Evolutionary conservation across 1,284 basidiomycete species (phyloP), one percentile per base, ranked within the genome.

Genomic region (Cryptococcus deneoformans): DNA sequence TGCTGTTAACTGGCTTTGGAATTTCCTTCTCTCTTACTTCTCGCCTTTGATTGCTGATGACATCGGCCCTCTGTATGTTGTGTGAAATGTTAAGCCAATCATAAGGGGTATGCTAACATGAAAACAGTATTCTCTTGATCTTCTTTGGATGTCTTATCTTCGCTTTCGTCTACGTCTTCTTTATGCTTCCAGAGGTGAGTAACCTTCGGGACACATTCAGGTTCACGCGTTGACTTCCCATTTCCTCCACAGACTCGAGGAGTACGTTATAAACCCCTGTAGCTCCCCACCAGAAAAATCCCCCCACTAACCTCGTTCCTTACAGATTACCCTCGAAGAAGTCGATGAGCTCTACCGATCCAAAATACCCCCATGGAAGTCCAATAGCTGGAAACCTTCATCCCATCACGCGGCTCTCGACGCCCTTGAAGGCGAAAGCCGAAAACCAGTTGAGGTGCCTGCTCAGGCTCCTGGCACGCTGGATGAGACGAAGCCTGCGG

Each of bases 281-380:
- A 2, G 29, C 29, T 29, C 29, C 29, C 29, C 29, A 29, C 29
- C 29, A 29, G 5, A 29, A 29, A 20, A 24, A 29, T 14, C 46
- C 46, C 46, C 7, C 6, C n/a, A 35, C 20, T 47, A 29, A 47
- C 46, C 4, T 12, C 0, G 10, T 20, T 3, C 16, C 2, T 29
- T 29, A 37, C 40, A 56, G 58, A 81, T 90, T 14, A 83, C 82
- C 46, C 80, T 90, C 61, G 88, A 90, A 76, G 87, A 89, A 79
- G 86, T 89, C 62, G 87, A 89, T 73, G 86, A 88, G 74, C 77
- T 88, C 78, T 88, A 88, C 69, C 82, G 84, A 42, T 78, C 85
- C 3, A 80, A 82, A 5, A 79, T 87, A 61, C 82, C 83, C 64
- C 85, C 87, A 2, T 88, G 87, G 86, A 76, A 82, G 42, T 87